These are phyloP conservation scores for Cytospora chrysosperma DNA, from an alignment of 2,329 filamentous ascomycete genomes.

Conservation along the genomic window DNA sequence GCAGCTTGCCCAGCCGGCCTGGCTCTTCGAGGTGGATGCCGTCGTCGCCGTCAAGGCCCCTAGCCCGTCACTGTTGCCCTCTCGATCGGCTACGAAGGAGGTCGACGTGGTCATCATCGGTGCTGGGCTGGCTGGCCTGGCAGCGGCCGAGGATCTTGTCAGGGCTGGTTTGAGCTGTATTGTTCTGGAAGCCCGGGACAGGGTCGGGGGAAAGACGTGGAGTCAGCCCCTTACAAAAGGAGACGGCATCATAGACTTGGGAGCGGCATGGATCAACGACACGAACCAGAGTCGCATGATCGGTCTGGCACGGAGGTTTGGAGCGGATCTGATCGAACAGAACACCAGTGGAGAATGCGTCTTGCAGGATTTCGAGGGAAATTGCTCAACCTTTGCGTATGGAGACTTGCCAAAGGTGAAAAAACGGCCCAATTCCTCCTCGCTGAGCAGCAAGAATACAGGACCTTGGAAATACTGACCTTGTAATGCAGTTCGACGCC, in stretches of 20 bases:
- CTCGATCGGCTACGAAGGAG: background rate
- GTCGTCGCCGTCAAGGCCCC: slow-evolving; percentile 30
- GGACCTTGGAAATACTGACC: slow-evolving; percentile 24
- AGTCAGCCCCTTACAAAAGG: slow-evolving; percentile 35
- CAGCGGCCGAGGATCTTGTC: slow-evolving; percentile 37
- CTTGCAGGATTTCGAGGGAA: slow-evolving; percentile 40
- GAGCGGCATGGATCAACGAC: slow-evolving; percentile 62
- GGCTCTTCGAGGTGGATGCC: slow-evolving; percentile 46
- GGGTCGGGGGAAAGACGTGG: slow-evolving; percentile 53
- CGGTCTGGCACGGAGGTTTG: slow-evolving; percentile 40
- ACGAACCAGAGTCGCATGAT: slow-evolving; percentile 48
- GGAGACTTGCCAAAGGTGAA: slow-evolving; percentile 8
- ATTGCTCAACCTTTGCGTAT: background rate
- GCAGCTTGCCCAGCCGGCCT: slow-evolving; percentile 38
- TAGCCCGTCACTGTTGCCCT: background rate
- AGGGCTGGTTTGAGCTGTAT: slow-evolving; percentile 39
- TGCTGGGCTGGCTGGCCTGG: slow-evolving; percentile 42
- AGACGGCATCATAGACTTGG: slow-evolving; percentile 47
- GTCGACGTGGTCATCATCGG: slow-evolving; percentile 43
- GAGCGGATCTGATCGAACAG: slow-evolving; percentile 47
- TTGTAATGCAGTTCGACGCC: background rate
- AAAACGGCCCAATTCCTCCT: background rate
- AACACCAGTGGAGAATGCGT: slow-evolving; percentile 45
- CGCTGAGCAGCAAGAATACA: slow-evolving; percentile 8
- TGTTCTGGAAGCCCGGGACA: slow-evolving; percentile 49